Percentiles rank a stretch among this genome's conserved stretches.
phyloP scores from a whole-genome alignment of 2,329 filamentous ascomycete species.

The Penicillium sp. region DNA sequence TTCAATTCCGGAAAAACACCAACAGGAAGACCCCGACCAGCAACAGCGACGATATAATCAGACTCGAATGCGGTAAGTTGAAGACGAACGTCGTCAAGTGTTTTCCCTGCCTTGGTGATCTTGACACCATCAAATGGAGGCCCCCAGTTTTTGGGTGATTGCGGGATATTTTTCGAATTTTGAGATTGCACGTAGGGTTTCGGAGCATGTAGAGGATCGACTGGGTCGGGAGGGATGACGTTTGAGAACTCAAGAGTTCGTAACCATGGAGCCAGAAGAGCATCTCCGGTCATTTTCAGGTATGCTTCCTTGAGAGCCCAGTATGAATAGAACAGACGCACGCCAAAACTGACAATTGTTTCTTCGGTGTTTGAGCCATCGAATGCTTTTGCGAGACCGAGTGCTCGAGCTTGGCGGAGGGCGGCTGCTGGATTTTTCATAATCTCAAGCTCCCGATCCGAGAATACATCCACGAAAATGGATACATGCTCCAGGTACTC shows the following conservation, averaged over 20 bases:
- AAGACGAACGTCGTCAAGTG: constrained; percentile 55
- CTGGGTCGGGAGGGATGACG: constrained; percentile 51
- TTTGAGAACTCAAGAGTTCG: constrained; percentile 61
- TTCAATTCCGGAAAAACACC: constrained; percentile 7
- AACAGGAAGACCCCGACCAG: constrained; percentile 27
- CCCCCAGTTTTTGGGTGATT: constrained; percentile 31
- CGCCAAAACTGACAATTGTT: constrained; percentile 51
- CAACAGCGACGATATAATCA: constrained; percentile 60
- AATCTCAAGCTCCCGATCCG: constrained; percentile 52
- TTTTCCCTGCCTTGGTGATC: constrained; percentile 50
- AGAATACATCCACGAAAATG: constrained; percentile 62
- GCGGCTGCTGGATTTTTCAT: constrained; percentile 50
- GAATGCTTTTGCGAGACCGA: constrained; percentile 12
- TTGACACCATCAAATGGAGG: constrained; percentile 45
- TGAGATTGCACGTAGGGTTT: constrained; percentile 6
- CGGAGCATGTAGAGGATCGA: constrained; percentile 6
- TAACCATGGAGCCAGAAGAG: constrained; percentile 62
- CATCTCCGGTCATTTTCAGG: constrained; percentile 67
- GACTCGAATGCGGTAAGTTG: constrained; percentile 60
- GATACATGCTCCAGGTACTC: constrained; percentile 60
- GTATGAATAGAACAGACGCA: constrained; percentile 63
- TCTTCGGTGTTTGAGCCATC: constrained; percentile 8
- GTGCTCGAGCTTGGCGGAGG: constrained; percentile 11
- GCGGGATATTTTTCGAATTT: constrained; percentile 2
- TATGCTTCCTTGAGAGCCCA: constrained; percentile 68